Base-by-base conservation (phyloP, 805 yeast genomes). In the Scheffersomyces stipitis region DNA sequence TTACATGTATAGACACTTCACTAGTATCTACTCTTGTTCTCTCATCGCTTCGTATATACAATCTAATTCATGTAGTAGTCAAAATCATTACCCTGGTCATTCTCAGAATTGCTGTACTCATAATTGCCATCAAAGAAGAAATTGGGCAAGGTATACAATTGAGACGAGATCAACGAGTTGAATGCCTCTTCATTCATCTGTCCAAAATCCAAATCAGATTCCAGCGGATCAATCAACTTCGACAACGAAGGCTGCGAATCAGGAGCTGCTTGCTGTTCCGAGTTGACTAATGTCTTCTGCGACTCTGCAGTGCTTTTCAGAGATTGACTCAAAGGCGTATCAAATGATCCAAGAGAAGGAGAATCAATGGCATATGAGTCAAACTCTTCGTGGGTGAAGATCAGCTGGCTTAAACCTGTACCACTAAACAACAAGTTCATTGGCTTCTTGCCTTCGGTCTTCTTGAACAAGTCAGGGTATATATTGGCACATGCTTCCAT, bases 91-190 rank as follows among this genome's bases (percentile, higher is more conserved):
- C 10, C 6, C 15, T 28, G 31, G 12, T 28, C 16, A 20, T 20
- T 20, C 9, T 20, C 24, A 7, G 10, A 10, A 20, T 7, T 10
- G 10, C 24, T 10, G 10, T 7, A 20, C 7, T 20, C 24, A 20
- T 20, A 20, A 20, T 20, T 48, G 26, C 40, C 43, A 20, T 51
- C 54, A 26, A 46, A 47, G 37, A 51, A 49, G 24, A 48, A 44
- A 33, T 50, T 53, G 16, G 57, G 57, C 31, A 49, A 36, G 18
- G 37, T 34, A 15, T 26, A 29, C 31, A 42, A 18, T 24, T 34
- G 41, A 7, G 39, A 24, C 23, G 20, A 30, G 9, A 46, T 24
- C 15, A 36, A 17, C 10, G 34, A 24, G 20, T 31, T 35, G 29
- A 38, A 31, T 4, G 38, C 26, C 9, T 38, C 37, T 8, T 38